Percentiles rank a stretch among this genome's conserved stretches.
Conservation (phyloP, 257 asterid genomes). For the Solanum habrochaites region DNA sequence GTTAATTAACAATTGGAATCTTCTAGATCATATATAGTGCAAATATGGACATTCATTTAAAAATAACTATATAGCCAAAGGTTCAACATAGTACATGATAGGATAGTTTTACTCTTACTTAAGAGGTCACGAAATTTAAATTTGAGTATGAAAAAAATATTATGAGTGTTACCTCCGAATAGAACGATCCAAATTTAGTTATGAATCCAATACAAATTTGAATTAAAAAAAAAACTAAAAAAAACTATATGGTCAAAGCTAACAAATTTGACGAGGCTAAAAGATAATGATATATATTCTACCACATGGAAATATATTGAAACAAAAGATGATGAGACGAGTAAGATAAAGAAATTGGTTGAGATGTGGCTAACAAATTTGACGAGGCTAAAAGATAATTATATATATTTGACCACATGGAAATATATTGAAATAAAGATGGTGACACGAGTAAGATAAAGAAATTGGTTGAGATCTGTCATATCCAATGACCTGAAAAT, state of each 20-base stretch:
- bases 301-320: background rate
- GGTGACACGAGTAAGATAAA: conserved; percentile 16
- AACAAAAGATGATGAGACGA: conserved; percentile 11
- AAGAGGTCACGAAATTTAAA: no score
- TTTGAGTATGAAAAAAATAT: fast-evolving
- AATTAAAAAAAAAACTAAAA: no score
- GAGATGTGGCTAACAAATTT: conserved; percentile 1
- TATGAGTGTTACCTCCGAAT: no score
- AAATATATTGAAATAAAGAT: background rate
- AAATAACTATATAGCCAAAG: background rate
- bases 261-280: background rate
- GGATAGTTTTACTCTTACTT: no score
- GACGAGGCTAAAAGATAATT: no score
- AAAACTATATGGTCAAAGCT: background rate
- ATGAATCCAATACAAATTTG: fast-evolving
- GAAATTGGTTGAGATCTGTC: conserved; percentile 15
- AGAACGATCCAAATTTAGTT: fast-evolving
- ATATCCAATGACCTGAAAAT: conserved; percentile 6
- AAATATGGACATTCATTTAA: background rate
- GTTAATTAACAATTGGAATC: background rate
- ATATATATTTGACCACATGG: no score
- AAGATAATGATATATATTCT: background rate
- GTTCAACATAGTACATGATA: no score
- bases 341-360: conserved; percentile 10
- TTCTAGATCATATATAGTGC: background rate